Conservation (phyloP, 192 early-diverging fungal genomes). For the Backusella circina region DNA sequence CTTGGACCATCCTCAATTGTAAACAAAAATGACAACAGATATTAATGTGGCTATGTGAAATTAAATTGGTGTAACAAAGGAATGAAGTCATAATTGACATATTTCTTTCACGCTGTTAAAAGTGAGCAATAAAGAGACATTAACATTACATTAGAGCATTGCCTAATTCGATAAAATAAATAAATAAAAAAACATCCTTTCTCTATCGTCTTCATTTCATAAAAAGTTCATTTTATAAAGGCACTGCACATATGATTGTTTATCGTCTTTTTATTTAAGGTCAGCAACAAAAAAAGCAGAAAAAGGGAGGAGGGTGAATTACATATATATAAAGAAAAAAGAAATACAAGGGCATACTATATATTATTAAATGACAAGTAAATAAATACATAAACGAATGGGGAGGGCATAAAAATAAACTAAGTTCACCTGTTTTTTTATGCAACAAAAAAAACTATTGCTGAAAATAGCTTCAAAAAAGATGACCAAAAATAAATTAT, state of each 20-base stretch:
- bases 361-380: not conserved
- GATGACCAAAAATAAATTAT: not conserved
- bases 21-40: not conserved
- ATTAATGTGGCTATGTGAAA: not conserved
- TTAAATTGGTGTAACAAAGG: not conserved
- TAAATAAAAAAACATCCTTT: too few relatives aligned
- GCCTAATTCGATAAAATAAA: too few relatives aligned
- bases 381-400: not conserved
- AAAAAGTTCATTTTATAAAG: not conserved
- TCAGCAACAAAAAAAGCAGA: not conserved
- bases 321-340: not conserved
- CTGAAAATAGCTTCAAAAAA: not conserved
- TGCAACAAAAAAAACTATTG: not conserved
- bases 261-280: not conserved
- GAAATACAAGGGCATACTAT: not conserved
- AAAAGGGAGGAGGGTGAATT: not conserved
- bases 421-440: not conserved
- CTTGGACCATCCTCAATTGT: not conserved
- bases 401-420: not conserved
- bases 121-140: not conserved
- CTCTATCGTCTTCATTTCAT: not conserved
- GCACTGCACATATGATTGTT: not conserved
- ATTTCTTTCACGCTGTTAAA: not conserved
- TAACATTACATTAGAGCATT: too few relatives aligned
- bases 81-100: not conserved